Conservation (phyloP, 495 filamentous ascomycete species). For the Pyronema omphalodes region DNA sequence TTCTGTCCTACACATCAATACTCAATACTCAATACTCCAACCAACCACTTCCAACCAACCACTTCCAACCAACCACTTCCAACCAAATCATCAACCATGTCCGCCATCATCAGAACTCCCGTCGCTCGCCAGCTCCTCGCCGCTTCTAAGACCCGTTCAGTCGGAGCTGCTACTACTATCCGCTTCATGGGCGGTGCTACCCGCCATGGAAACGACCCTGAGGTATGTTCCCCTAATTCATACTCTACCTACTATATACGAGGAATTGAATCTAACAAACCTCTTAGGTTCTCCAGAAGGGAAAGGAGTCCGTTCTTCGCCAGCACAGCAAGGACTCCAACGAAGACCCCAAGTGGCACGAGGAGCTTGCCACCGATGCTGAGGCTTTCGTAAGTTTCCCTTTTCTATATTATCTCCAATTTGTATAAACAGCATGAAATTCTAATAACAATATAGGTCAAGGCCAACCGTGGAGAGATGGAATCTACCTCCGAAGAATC, state of each 20-base stretch:
- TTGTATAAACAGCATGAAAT: neutral
- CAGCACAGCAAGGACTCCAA: constrained; percentile 17
- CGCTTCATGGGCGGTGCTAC: neutral
- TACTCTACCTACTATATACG: neutral
- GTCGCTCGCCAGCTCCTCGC: neutral
- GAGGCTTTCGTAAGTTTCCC: constrained; percentile 20
- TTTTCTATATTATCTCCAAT: no score
- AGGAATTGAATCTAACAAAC: no score
- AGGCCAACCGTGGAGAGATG: constrained; percentile 43
- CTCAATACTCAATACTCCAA: neutral
- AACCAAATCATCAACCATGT: neutral
- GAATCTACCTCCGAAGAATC: constrained; percentile 26
- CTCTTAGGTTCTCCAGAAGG: constrained; percentile 17
- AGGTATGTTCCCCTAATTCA: constrained; percentile 7
- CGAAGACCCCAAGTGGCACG: constrained; percentile 20
- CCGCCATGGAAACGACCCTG: constrained; percentile 20
- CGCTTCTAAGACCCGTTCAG: neutral
- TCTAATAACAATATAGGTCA: constrained; percentile 31
- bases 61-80: no score
- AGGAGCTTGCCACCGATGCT: constrained; percentile 20
- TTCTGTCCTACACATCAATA: no score
- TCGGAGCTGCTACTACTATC: neutral
- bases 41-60: neutral
- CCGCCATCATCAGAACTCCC: neutral
- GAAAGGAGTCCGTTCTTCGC: constrained; percentile 15